Conservation (phyloP, 2,329 filamentous ascomycete species). For the Phyllosticta capitalensis region DNA sequence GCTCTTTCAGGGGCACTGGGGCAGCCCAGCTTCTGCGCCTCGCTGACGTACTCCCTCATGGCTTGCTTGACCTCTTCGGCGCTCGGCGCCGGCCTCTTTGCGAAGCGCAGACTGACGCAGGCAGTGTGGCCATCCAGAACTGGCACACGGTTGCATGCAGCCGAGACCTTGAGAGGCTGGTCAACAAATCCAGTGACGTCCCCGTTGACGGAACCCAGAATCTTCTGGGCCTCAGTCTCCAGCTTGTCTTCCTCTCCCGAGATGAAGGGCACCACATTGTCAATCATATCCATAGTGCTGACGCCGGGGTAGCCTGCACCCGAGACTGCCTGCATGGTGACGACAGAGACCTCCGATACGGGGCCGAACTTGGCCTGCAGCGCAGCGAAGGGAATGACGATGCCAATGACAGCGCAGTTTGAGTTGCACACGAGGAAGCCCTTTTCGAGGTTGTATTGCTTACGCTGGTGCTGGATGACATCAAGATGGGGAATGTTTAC, state of each 20-base stretch:
- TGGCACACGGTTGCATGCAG: conserved; percentile 87
- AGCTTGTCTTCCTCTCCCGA: conserved; percentile 92
- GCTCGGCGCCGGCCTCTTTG: conserved; percentile 61
- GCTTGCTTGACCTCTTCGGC: conserved; percentile 70
- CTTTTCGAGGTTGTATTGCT: conserved; percentile 61
- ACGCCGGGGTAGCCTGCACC: conserved; percentile 88
- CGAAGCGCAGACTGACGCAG: conserved; percentile 83
- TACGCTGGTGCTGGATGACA: conserved; percentile 80
- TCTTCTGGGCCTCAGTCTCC: conserved; percentile 90
- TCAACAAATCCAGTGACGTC: conserved; percentile 67
- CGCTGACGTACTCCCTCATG: conserved; percentile 69
- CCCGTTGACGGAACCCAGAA: conserved; percentile 65
- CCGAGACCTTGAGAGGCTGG: conserved; percentile 69
- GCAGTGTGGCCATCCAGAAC: conserved; percentile 92
- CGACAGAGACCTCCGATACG: conserved; percentile 67
- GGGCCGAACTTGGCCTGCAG: conserved; percentile 78
- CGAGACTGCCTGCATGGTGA: conserved; percentile 91
- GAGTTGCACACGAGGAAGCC: conserved; percentile 97
- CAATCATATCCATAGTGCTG: conserved; percentile 87
- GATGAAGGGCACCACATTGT: conserved; percentile 94
- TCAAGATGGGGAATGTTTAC: conserved; percentile 84
- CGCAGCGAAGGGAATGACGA: conserved; percentile 90
- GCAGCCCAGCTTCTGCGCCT: conserved; percentile 75
- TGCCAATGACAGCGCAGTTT: conserved; percentile 93
- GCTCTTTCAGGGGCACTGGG: conserved; percentile 73